Conservation (phyloP, 257 asterid species). For the Mitragyna speciosa region DNA sequence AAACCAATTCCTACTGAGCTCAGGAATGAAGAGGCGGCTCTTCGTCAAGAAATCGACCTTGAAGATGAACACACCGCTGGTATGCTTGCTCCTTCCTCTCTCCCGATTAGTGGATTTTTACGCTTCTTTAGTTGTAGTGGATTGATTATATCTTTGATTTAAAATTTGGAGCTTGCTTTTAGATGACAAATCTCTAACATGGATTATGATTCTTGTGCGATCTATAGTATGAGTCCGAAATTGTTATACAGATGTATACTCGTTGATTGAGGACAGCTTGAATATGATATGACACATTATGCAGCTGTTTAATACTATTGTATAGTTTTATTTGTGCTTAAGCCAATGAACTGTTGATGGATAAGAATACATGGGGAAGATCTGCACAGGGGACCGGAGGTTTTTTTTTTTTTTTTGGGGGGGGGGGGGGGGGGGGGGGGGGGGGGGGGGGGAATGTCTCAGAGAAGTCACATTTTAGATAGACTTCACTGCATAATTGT, state of each 20-base stretch:
- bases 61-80: slow-evolving; percentile 91
- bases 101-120: not conserved
- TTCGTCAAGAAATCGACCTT: slow-evolving; percentile 87
- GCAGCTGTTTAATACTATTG: not conserved
- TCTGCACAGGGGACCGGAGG: too few relatives aligned
- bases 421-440: not conserved
- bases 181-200: not conserved
- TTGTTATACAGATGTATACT: not conserved
- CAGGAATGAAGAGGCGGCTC: slow-evolving; percentile 86
- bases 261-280: not conserved
- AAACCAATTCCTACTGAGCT: slow-evolving; percentile 98
- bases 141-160: not conserved
- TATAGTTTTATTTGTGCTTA: not conserved
- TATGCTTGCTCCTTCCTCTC: slow-evolving; percentile 16
- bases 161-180: not conserved
- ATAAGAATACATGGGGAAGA: not conserved
- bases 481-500: not conserved
- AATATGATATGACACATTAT: not conserved
- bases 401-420: too few relatives aligned
- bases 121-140: not conserved
- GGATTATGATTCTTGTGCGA: not conserved
- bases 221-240: not conserved
- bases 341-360: not conserved
- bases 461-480: not conserved
- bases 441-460: not conserved